Evolutionary conservation across 2,329 filamentous ascomycete genomes (phyloP).

Genomic region (Xylaria sp.): DNA sequence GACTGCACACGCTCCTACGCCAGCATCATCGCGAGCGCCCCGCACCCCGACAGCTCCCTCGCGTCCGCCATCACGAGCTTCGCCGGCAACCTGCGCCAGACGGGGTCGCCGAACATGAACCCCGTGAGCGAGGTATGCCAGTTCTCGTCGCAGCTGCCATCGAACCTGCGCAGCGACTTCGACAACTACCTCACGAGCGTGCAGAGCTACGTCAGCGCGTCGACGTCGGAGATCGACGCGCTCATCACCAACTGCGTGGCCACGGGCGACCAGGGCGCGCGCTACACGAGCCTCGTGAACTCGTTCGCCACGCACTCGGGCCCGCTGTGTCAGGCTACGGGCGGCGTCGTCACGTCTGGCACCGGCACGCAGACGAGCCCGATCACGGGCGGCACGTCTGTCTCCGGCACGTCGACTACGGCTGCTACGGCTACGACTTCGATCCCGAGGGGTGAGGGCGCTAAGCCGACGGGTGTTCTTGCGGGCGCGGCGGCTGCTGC

Average conservation of each 20-base stretch:
- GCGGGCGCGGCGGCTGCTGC: slow-evolving; percentile 9
- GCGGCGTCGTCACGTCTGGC: neutral
- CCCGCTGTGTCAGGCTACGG: slow-evolving; percentile 9
- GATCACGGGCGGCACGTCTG: neutral
- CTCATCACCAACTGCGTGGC: slow-evolving; percentile 14
- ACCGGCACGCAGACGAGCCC: neutral
- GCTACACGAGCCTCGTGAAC: slow-evolving; percentile 12
- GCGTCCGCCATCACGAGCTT: slow-evolving; percentile 16
- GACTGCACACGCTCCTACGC: slow-evolving; percentile 8
- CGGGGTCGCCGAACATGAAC: neutral
- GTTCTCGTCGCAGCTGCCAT: slow-evolving; percentile 16
- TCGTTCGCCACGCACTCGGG: slow-evolving; percentile 13
- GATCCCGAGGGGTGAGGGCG: neutral
- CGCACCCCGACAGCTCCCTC: slow-evolving; percentile 13
- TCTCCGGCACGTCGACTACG: neutral
- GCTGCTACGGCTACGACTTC: neutral
- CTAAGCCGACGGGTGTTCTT: slow-evolving; percentile 4
- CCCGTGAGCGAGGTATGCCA: slow-evolving; percentile 18
- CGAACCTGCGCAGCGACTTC: slow-evolving; percentile 16
- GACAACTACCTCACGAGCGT: slow-evolving; percentile 15
- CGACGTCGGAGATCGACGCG: slow-evolving; percentile 16
- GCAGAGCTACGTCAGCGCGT: slow-evolving; percentile 14
- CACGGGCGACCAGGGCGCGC: slow-evolving; percentile 3
- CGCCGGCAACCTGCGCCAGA: slow-evolving; percentile 1
- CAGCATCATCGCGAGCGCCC: slow-evolving; percentile 1